Base-by-base conservation (phyloP, 805 yeast species). In the Candida quercuum region DNA sequence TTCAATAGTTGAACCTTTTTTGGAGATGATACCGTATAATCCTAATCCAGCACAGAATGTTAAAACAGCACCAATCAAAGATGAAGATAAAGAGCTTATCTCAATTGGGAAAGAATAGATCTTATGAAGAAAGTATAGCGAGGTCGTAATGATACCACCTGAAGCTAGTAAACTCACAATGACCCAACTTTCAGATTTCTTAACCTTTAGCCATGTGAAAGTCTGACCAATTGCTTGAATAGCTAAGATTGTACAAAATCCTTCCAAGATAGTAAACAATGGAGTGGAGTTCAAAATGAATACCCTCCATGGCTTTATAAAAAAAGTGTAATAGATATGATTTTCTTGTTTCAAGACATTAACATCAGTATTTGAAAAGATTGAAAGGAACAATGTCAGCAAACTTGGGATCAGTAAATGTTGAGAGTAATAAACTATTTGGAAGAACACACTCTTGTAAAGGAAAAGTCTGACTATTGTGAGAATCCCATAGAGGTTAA, bases 191-290 rank as follows among this genome's bases (percentile, higher is more conserved):
- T 88, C 96, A 5, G 87, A 77, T 46, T 74, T 76, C 40, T 70
- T 42, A 10, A 59, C 57, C 17, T 80, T 75, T 32, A 86, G 64
- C 82, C 89, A 81, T 43, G 74, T 72, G 37, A 85, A 71, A 8
- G 86, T 78, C 51, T 88, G 88, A 8, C 98, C 96, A 29, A 86
- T 72, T 12, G 95, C 86, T 63, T 93, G 99, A 43, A 93, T 87
- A n/a, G 87, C 80, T 39, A 93, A 67, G 19, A 93, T 72, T 1
- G 96, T 79, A 60, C 96, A 94, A 49, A 93, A 81, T 2, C 99
- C 99, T 63, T 93, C 99, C 36, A 89, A 64, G 15, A 88, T 69
- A 0, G 96, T 86, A 60, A 93, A 91, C 32, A 86, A 66, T 2
- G 96, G 93, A 0, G 99, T 93, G 5, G 95, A 77, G 55, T 88